Percentiles rank a stretch among this genome's conserved stretches.
phyloP scores from a whole-genome alignment of 2,329 filamentous ascomycete species.

The Penicillium hesseltinei region DNA sequence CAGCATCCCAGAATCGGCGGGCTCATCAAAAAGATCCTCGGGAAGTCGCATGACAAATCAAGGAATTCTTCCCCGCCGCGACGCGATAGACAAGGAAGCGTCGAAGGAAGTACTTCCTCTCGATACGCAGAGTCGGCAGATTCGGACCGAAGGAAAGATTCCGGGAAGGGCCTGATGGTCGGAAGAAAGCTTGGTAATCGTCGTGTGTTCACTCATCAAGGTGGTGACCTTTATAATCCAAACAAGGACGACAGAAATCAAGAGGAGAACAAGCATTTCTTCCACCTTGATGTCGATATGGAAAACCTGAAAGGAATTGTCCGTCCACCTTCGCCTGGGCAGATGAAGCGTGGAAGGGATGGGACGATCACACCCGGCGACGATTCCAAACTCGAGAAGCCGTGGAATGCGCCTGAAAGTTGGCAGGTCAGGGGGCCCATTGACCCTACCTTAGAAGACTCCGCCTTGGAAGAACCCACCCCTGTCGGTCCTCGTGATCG shows the following conservation, averaged over 20 bases:
- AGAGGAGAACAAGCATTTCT: constrained; percentile 59
- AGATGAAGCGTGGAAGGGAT: constrained; percentile 40
- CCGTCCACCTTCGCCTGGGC: constrained; percentile 68
- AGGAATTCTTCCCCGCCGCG: constrained; percentile 36
- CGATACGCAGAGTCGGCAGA: constrained; percentile 32
- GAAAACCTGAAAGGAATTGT: constrained; percentile 90
- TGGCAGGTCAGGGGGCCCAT: constrained; percentile 78
- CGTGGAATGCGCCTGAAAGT: constrained; percentile 91
- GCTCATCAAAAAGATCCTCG: constrained; percentile 9
- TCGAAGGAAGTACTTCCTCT: constrained; percentile 29
- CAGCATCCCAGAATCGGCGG: constrained; percentile 16
- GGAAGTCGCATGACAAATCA: constrained; percentile 27
- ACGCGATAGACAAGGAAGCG: constrained; percentile 36
- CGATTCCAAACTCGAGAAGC: constrained; percentile 14
- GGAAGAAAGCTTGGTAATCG: constrained; percentile 35
- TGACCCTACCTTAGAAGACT: constrained; percentile 25
- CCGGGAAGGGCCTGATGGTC: constrained; percentile 34
- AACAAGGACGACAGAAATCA: constrained; percentile 33
- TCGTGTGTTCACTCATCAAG: constrained; percentile 31
- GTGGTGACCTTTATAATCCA: constrained; percentile 23
- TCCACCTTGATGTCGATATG: constrained; percentile 81
- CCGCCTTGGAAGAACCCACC: neutral
- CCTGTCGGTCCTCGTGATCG: constrained; percentile 53
- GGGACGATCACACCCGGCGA: constrained; percentile 33
- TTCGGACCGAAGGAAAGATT: constrained; percentile 40